These are phyloP conservation scores for Marasmius tenuissimus DNA, from an alignment of 1,284 basidiomycete genomes.

Conservation along the genomic window DNA sequence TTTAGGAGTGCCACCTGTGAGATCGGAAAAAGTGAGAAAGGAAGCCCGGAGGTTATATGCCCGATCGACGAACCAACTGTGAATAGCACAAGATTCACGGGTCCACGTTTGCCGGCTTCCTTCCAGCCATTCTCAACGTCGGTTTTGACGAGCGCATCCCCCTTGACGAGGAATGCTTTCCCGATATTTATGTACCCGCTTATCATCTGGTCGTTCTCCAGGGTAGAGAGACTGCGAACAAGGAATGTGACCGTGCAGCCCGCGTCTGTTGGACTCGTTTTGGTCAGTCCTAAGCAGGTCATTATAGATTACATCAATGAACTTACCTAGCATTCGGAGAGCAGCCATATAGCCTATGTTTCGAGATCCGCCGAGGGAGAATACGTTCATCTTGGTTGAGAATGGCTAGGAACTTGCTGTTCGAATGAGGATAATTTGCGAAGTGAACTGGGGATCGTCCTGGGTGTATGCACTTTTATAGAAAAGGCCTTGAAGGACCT, in stretches of 20 bases:
- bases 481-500: no score
- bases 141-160: slow-evolving; percentile 47
- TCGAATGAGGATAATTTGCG: no score
- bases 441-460: no score
- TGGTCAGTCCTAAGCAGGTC: background rate
- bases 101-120: slow-evolving; percentile 31
- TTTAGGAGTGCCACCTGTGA: slow-evolving; percentile 38
- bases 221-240: slow-evolving; percentile 40
- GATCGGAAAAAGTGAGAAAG: background rate
- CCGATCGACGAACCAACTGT: slow-evolving; percentile 42
- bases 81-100: slow-evolving; percentile 48
- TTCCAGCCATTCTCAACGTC: slow-evolving; percentile 48
- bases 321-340: slow-evolving; percentile 48
- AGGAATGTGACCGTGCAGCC: slow-evolving; percentile 54
- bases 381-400: slow-evolving; percentile 25
- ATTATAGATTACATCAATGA: background rate
- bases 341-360: slow-evolving; percentile 63
- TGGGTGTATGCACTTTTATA: no score
- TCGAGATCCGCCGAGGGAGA: slow-evolving; percentile 60
- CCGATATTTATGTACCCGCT: slow-evolving; percentile 41
- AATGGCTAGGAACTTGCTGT: no score
- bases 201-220: slow-evolving; percentile 46
- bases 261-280: slow-evolving; percentile 28
- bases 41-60: background rate
- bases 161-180: slow-evolving; percentile 44